phyloP scores from a whole-genome alignment of 805 yeast species.

The Candida vartiovaarae region DNA sequence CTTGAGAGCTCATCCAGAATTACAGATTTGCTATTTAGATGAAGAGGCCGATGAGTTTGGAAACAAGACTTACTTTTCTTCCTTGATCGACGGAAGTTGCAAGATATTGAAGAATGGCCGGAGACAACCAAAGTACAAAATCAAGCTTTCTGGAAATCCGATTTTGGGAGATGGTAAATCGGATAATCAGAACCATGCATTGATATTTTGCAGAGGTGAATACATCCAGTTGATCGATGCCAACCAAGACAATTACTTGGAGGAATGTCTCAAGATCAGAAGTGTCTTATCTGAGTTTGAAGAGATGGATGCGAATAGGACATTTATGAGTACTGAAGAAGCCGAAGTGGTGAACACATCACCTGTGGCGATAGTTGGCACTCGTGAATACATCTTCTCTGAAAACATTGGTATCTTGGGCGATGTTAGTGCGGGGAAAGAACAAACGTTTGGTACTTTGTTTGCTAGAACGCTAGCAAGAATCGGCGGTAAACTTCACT shows the following conservation, averaged over 20 bases:
- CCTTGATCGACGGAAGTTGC: slow-evolving; percentile 67
- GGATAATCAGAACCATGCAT: slow-evolving; percentile 74
- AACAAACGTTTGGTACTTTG: slow-evolving; percentile 80
- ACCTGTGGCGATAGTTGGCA: slow-evolving; percentile 81
- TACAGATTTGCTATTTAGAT: slow-evolving; percentile 57
- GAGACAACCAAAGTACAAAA: slow-evolving; percentile 54
- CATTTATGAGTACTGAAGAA: not conserved
- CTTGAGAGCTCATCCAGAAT: slow-evolving; percentile 58
- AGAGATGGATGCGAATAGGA: slow-evolving; percentile 29
- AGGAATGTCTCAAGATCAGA: slow-evolving; percentile 72
- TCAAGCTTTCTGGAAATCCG: slow-evolving; percentile 71
- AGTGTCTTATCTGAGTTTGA: slow-evolving; percentile 73
- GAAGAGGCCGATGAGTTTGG: slow-evolving; percentile 36
- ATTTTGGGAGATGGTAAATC: slow-evolving; percentile 81
- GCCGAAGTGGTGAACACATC: slow-evolving; percentile 2
- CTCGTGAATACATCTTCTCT: slow-evolving; percentile 77
- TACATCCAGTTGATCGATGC: slow-evolving; percentile 78
- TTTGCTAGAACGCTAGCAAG: slow-evolving; percentile 78
- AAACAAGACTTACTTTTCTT: slow-evolving; percentile 46
- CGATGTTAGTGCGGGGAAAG: slow-evolving; percentile 84
- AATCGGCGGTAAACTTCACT: slow-evolving; percentile 77
- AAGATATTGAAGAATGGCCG: slow-evolving; percentile 50
- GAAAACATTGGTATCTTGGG: slow-evolving; percentile 79
- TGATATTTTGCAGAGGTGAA: slow-evolving; percentile 73
- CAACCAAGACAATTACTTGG: slow-evolving; percentile 76